These are phyloP conservation scores for Candida yuanshanica DNA, from an alignment of 805 yeast species.

Conservation along the genomic window DNA sequence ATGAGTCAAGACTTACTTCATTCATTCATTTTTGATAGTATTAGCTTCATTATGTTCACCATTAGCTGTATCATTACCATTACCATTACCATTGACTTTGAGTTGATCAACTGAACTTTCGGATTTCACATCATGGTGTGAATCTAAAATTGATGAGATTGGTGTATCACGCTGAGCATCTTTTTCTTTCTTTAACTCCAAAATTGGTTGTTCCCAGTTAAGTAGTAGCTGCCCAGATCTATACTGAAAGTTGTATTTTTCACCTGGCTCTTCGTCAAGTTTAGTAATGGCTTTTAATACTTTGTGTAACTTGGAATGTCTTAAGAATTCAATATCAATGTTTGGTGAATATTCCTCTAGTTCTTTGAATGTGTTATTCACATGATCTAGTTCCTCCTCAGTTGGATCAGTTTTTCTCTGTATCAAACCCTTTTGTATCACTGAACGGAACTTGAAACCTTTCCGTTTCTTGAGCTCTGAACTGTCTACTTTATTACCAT, in stretches of 20 bases:
- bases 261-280: slow-evolving; percentile 34
- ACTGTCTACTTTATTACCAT: background rate
- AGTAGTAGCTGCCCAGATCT: slow-evolving; percentile 35
- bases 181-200: slow-evolving; percentile 31
- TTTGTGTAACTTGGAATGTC: slow-evolving; percentile 44
- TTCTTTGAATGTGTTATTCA: slow-evolving; percentile 30
- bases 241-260: slow-evolving; percentile 41
- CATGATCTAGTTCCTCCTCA: slow-evolving; percentile 29
- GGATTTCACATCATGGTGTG: background rate
- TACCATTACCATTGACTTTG: too few species aligned
- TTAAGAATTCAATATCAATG: slow-evolving; percentile 34
- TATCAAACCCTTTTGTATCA: slow-evolving; percentile 42
- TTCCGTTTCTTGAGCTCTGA: background rate
- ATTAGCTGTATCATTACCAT: background rate
- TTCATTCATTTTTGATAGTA: background rate
- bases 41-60: background rate
- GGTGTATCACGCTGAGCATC: slow-evolving; percentile 12
- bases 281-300: slow-evolving; percentile 43
- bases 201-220: slow-evolving; percentile 36
- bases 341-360: slow-evolving; percentile 34
- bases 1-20: too few species aligned
- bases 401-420: slow-evolving; percentile 37
- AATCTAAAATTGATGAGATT: slow-evolving; percentile 10
- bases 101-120: background rate
- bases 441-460: slow-evolving; percentile 33